Percentiles rank a stretch among this genome's conserved stretches.
phyloP scores from a whole-genome alignment of 1,284 basidiomycete species.

The Kwoniella shivajii region DNA sequence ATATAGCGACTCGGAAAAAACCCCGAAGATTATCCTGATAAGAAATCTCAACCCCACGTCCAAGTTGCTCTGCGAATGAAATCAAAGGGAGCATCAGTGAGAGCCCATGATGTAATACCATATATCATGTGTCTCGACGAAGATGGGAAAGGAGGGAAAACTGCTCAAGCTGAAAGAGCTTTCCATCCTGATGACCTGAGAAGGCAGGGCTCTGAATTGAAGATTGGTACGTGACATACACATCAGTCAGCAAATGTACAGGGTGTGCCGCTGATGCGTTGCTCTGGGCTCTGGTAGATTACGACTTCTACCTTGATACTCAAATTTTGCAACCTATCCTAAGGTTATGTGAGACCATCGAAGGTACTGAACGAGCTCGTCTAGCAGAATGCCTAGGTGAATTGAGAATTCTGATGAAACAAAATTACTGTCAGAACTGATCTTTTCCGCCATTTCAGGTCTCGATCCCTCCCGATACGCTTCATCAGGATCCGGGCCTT shows the following conservation, averaged over 20 bases:
- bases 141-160: conserved; percentile 72
- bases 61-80: conserved; percentile 94
- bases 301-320: conserved; percentile 86
- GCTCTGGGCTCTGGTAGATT: conserved; percentile 67
- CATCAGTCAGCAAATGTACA: background rate
- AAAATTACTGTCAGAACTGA: background rate
- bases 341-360: conserved; percentile 92
- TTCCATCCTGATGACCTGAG: conserved; percentile 92
- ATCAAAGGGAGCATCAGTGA: conserved; percentile 74
- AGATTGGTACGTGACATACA: conserved; percentile 65
- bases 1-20: conserved; percentile 85
- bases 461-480: conserved; percentile 83
- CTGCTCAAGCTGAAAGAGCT: conserved; percentile 84
- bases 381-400: conserved; percentile 91
- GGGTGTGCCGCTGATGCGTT: background rate
- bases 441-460: conserved; percentile 56
- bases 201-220: conserved; percentile 65
- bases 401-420: conserved; percentile 28
- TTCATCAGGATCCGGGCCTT: conserved; percentile 55
- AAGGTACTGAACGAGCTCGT: conserved; percentile 88
- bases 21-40: conserved; percentile 94
- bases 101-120: conserved; percentile 89
- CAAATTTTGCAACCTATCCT: conserved; percentile 95
- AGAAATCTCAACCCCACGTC: conserved; percentile 92
- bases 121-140: conserved; percentile 89